These are phyloP conservation scores for Cytospora paraplurivora DNA, from an alignment of 2,329 filamentous ascomycete genomes.

Conservation along the genomic window DNA sequence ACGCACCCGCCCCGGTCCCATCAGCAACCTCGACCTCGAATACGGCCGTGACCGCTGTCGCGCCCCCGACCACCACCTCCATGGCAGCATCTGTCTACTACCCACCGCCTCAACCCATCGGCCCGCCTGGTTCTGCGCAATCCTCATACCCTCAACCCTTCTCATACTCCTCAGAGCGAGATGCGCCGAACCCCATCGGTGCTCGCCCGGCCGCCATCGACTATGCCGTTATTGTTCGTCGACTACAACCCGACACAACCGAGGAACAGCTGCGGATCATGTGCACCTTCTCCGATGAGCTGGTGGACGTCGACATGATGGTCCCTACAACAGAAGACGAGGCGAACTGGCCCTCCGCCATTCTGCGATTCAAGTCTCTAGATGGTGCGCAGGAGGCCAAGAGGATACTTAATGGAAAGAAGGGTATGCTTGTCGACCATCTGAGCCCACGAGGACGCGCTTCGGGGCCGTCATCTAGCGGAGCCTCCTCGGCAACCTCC, in stretches of 20 bases:
- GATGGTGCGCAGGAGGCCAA: constrained; percentile 59
- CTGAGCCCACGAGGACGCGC: constrained; percentile 54
- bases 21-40: constrained; percentile 36
- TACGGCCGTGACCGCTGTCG: constrained; percentile 37
- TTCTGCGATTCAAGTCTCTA: constrained; percentile 55
- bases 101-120: constrained; percentile 44
- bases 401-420: constrained; percentile 58
- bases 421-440: constrained; percentile 55
- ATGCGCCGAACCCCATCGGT: constrained; percentile 45
- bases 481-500: constrained; percentile 34
- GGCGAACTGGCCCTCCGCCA: constrained; percentile 51
- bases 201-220: constrained; percentile 27
- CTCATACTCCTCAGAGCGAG: constrained; percentile 45
- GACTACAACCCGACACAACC: constrained; percentile 55
- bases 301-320: constrained; percentile 54
- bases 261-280: constrained; percentile 58
- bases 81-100: constrained; percentile 52
- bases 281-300: constrained; percentile 61
- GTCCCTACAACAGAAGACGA: constrained; percentile 53
- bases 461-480: constrained; percentile 31
- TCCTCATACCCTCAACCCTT: constrained; percentile 40
- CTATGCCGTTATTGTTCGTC: constrained; percentile 53
- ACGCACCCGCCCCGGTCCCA: constrained; percentile 34
- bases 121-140: constrained; percentile 38
- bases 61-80: constrained; percentile 37